Evolutionary conservation across 2,329 filamentous ascomycete species (phyloP), one percentile per base, ranked within the genome.

Genomic region (Penicillium sp.): DNA sequence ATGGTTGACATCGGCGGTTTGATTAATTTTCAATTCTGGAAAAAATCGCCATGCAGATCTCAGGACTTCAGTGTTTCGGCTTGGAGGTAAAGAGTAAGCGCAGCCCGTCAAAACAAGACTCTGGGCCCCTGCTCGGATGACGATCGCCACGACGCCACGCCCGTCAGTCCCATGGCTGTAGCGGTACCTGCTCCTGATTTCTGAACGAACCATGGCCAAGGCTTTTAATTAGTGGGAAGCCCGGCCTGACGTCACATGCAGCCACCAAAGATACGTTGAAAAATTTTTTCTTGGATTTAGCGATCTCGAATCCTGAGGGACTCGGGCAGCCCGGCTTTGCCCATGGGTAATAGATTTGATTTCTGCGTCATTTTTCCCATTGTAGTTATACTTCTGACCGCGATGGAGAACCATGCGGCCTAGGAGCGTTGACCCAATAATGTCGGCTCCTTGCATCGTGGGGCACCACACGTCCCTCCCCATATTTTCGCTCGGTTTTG

Each of bases 371-470:
- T 47, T 31, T 47, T 47, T 19, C 3, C 26, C 24, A 21, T 39
- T 27, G n/a, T 27, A 26, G 26, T 13, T 26, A 45, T 24, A 45
- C 49, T 22, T 39, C 52, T 35, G 35, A 16, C 35, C 52, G 27
- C n/a, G 48, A 62, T 62, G 59, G 60, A 43, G 54, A 60, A 58
- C 63, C 63, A 65, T 61, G 56, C 56, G 51, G 39, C 45, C 51
- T 56, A 52, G 58, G 56, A 59, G 61, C 52, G 49, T 53, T 55
- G 26, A 52, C 57, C 61, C 56, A 50, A 58, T 61, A 22, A 33
- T 22, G 24, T 50, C 55, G 55, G 53, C 60, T 60, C 65, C 70
- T 72, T 72, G 53, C 69, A 54, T 70, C 58, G 61, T 53, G 59
- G 58, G 62, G 64, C 59, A 55, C 59, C 62, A 63, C 60, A 64